phyloP scores from a whole-genome alignment of 805 yeast genomes.

The Kodamaea sagamina region DNA sequence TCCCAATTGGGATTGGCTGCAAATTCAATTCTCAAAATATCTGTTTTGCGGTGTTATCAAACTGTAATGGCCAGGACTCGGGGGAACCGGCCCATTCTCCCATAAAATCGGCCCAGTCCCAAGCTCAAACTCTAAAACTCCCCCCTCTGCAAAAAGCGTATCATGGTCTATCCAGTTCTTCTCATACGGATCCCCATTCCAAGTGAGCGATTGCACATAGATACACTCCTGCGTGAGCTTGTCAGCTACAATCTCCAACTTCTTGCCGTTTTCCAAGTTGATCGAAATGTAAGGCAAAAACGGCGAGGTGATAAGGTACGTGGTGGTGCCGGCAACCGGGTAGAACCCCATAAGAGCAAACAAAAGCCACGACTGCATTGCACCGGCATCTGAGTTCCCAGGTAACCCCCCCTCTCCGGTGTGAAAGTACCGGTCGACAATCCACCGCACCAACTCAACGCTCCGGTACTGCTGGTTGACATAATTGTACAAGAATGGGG shows the following conservation, averaged over 20 bases:
- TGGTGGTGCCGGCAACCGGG: slow-evolving; percentile 37
- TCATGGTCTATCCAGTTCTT: slow-evolving; percentile 36
- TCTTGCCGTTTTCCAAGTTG: slow-evolving; percentile 25
- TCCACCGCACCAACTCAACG: slow-evolving; percentile 30
- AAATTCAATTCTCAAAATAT: neutral
- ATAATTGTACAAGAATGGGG: slow-evolving; percentile 36
- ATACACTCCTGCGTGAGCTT: slow-evolving; percentile 23
- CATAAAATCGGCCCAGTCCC: slow-evolving; percentile 21
- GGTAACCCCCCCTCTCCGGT: slow-evolving; percentile 33
- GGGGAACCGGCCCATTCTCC: slow-evolving; percentile 31
- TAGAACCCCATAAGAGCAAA: slow-evolving; percentile 36
- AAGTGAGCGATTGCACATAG: slow-evolving; percentile 31
- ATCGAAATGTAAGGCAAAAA: slow-evolving; percentile 26
- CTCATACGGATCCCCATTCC: slow-evolving; percentile 28
- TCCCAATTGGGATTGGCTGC: no score
- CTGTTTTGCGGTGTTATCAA: neutral
- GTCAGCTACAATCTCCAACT: slow-evolving; percentile 24
- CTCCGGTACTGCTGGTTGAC: slow-evolving; percentile 29
- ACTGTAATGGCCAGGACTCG: slow-evolving; percentile 25
- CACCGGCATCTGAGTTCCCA: slow-evolving; percentile 41
- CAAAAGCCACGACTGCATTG: slow-evolving; percentile 40
- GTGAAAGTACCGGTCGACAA: slow-evolving; percentile 27
- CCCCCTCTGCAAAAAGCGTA: slow-evolving; percentile 31
- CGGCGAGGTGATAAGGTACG: slow-evolving; percentile 34
- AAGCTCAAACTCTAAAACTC: slow-evolving; percentile 21